Evolutionary conservation across 306 rosid species (phyloP).

Genomic region (Cercis canadensis): DNA sequence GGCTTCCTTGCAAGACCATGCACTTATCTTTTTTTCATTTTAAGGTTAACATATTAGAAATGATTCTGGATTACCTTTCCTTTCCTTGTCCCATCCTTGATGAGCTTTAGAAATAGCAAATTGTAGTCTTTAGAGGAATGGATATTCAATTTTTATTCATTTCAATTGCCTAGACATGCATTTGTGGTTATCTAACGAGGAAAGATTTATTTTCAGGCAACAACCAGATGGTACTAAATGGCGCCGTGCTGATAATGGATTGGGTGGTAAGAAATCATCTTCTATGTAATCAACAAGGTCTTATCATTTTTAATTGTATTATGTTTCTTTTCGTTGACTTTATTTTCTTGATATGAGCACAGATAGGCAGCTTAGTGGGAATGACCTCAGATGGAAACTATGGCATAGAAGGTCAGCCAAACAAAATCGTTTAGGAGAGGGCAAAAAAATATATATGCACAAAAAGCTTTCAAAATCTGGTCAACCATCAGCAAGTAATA

Average conservation of each 20-base stretch:
- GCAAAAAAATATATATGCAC: slow-evolving; percentile 34
- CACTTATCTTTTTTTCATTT: not conserved
- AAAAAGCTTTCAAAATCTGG: slow-evolving; percentile 33
- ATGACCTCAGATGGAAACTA: slow-evolving; percentile 68
- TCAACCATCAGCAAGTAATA: slow-evolving; percentile 40
- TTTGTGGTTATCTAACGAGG: slow-evolving; percentile 6
- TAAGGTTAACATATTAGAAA: not conserved
- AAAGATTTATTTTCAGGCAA: slow-evolving; percentile 47
- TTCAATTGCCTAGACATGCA: slow-evolving; percentile 11
- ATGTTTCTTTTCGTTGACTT: slow-evolving; percentile 15
- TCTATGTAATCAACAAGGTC: not conserved
- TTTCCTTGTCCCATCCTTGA: not conserved
- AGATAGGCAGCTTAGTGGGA: slow-evolving; percentile 48
- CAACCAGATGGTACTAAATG: slow-evolving; percentile 43
- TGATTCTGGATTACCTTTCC: not conserved
- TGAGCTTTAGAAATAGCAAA: not conserved
- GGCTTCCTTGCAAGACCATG: not conserved
- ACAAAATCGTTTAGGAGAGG: slow-evolving; percentile 35
- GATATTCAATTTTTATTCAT: slow-evolving; percentile 2
- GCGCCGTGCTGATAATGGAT: slow-evolving; percentile 31
- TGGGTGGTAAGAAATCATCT: slow-evolving; percentile 44
- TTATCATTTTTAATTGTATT: not conserved
- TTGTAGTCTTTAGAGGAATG: not conserved
- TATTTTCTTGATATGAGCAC: slow-evolving; percentile 30
- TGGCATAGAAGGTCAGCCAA: slow-evolving; percentile 51